phyloP scores from a whole-genome alignment of 2,329 filamentous ascomycete genomes.

The Alternaria burnsii region DNA sequence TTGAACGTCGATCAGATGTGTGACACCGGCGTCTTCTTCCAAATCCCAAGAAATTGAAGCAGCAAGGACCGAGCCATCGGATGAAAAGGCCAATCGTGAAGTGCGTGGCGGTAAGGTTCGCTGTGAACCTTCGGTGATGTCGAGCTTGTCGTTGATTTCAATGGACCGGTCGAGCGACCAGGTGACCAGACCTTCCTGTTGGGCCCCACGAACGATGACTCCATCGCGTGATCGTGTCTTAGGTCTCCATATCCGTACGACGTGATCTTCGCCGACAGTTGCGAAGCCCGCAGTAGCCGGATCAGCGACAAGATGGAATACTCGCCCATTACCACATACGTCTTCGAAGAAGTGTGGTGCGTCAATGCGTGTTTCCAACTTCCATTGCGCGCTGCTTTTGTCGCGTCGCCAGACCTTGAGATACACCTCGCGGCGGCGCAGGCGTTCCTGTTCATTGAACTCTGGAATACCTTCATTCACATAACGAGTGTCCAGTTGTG shows the following conservation, averaged over 20 bases:
- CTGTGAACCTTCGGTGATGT: conserved; percentile 36
- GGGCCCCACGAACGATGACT: conserved; percentile 65
- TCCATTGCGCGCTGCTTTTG: conserved; percentile 62
- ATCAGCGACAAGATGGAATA: conserved; percentile 78
- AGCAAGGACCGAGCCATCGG: conserved; percentile 49
- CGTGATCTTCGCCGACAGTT: conserved; percentile 82
- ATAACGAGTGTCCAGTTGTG: conserved; percentile 71
- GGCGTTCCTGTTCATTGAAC: conserved; percentile 54
- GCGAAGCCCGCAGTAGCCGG: conserved; percentile 77
- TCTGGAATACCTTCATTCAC: conserved; percentile 56
- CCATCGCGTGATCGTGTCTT: conserved; percentile 74
- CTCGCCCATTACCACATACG: conserved; percentile 59
- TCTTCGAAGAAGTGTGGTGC: conserved; percentile 72
- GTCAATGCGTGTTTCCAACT: conserved; percentile 83
- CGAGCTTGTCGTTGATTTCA: conserved; percentile 52
- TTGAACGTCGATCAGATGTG: conserved; percentile 79
- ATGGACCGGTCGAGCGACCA: conserved; percentile 75
- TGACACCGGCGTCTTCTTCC: conserved; percentile 63
- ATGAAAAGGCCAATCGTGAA: conserved; percentile 77
- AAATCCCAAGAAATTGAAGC: conserved; percentile 45
- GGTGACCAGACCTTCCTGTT: conserved; percentile 66
- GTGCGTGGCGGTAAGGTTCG: conserved; percentile 53
- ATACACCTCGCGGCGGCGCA: conserved; percentile 72
- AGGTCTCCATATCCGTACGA: conserved; percentile 83
- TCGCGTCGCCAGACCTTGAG: conserved; percentile 89